These are phyloP conservation scores for Mycena pura DNA, from an alignment of 768 basidiomycete species.

Conservation along the genomic window DNA sequence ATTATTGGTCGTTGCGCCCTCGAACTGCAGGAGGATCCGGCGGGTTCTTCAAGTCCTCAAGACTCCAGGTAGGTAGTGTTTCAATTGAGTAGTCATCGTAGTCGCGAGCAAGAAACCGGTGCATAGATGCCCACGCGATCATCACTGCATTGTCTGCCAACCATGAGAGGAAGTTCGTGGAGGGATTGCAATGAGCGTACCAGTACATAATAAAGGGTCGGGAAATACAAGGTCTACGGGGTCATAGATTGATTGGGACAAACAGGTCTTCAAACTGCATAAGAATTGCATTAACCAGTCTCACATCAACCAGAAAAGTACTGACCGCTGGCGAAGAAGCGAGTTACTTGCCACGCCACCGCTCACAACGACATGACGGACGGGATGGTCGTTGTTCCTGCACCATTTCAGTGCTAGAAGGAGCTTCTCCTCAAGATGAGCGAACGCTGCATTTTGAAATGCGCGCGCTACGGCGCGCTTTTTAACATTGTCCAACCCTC, in stretches of 20 bases:
- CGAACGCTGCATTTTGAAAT: conserved; percentile 77
- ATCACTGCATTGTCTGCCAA: conserved; percentile 90
- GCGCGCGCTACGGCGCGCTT: conserved; percentile 63
- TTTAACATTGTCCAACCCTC: conserved; percentile 52
- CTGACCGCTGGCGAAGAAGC: conserved; percentile 70
- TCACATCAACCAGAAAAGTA: neutral
- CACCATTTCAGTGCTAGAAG: conserved; percentile 57
- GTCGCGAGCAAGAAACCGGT: conserved; percentile 71
- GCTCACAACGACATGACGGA: conserved; percentile 77
- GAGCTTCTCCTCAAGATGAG: conserved; percentile 80
- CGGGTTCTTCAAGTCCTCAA: conserved; percentile 56
- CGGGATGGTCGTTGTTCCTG: conserved; percentile 43
- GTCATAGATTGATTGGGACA: conserved; percentile 21
- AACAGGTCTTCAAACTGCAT: conserved; percentile 39
- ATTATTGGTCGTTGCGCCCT: too few species aligned
- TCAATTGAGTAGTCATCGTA: conserved; percentile 67
- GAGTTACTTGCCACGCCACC: conserved; percentile 94
- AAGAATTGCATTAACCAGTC: neutral
- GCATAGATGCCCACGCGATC: conserved; percentile 93
- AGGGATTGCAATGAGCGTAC: conserved; percentile 42
- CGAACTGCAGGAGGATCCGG: too few species aligned
- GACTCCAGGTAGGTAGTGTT: conserved; percentile 77
- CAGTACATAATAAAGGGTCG: conserved; percentile 83
- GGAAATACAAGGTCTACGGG: conserved; percentile 69
- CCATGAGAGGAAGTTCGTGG: neutral